Conservation (phyloP, 768 basidiomycete species). For the Pleurotus eryngii region DNA sequence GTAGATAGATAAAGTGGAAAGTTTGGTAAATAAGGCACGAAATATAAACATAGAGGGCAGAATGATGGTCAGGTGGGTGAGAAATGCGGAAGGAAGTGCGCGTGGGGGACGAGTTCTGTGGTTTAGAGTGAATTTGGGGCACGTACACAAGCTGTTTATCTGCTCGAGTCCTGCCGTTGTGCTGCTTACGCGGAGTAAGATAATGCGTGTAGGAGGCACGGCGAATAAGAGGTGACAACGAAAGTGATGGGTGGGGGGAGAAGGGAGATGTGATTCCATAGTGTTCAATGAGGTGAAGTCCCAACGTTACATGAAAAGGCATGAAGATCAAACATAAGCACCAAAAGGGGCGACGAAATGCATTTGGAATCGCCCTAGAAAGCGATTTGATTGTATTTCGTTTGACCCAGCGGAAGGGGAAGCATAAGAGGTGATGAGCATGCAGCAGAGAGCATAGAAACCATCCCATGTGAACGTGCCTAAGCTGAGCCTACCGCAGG, state of each 20-base stretch:
- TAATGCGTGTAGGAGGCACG: neutral
- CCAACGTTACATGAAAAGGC: neutral
- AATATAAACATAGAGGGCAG: slow-evolving; percentile 1
- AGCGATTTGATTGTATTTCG: neutral
- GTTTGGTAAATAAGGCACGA: neutral
- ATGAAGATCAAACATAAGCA: neutral
- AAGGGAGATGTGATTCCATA: neutral
- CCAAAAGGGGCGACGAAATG: neutral
- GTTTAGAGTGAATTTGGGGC: neutral
- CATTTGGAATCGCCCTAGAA: neutral
- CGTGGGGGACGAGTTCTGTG: neutral
- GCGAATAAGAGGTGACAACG: neutral
- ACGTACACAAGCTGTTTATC: neutral
- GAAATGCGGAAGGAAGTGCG: neutral
- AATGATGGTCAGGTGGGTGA: neutral
- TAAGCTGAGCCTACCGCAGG: neutral
- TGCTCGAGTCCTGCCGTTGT: neutral
- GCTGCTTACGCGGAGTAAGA: neutral
- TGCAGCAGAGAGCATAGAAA: neutral
- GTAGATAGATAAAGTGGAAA: neutral
- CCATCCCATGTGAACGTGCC: neutral
- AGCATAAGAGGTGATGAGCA: neutral
- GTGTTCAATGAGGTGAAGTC: neutral
- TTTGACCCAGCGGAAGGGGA: neutral
- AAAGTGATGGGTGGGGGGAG: neutral